phyloP scores from a whole-genome alignment of 352 stramenopile genomes.

The Pythium periplocum region DNA sequence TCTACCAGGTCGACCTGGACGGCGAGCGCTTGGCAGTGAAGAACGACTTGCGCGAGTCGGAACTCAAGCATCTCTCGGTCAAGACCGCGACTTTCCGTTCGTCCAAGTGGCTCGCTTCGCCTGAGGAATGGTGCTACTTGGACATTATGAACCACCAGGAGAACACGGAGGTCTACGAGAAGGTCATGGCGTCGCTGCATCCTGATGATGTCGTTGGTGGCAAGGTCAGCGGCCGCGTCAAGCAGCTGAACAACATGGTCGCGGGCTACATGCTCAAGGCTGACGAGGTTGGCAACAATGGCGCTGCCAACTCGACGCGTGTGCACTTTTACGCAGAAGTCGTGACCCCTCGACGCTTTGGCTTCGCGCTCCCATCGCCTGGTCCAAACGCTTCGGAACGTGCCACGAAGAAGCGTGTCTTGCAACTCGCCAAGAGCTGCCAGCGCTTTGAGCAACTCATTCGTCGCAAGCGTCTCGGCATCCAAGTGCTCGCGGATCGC shows the following conservation, averaged over 20 bases:
- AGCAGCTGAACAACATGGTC: not conserved
- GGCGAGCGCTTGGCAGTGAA: not conserved
- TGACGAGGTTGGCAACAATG: not conserved
- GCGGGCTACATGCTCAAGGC: not conserved
- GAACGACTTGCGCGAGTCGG: not conserved
- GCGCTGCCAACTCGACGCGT: not conserved
- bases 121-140: slow-evolving; percentile 12
- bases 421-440: slow-evolving; percentile 8
- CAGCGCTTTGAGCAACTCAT: slow-evolving; percentile 33
- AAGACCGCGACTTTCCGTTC: slow-evolving; percentile 10
- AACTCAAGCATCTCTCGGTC: slow-evolving; percentile 4
- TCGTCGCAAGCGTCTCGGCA: slow-evolving; percentile 48
- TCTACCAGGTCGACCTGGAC: slow-evolving; percentile 1
- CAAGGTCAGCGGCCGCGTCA: not conserved
- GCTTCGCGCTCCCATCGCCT: not conserved
- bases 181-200: slow-evolving; percentile 1
- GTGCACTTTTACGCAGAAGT: slow-evolving; percentile 3
- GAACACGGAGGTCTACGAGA: not conserved
- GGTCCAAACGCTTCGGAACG: not conserved
- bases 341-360: not conserved
- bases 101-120: not conserved
- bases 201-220: slow-evolving; percentile 4
- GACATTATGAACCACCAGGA: slow-evolving; percentile 3
- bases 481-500: slow-evolving; percentile 37
- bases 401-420: not conserved